Conservation (phyloP, 768 basidiomycete genomes). For the Mycena chlorophos region DNA sequence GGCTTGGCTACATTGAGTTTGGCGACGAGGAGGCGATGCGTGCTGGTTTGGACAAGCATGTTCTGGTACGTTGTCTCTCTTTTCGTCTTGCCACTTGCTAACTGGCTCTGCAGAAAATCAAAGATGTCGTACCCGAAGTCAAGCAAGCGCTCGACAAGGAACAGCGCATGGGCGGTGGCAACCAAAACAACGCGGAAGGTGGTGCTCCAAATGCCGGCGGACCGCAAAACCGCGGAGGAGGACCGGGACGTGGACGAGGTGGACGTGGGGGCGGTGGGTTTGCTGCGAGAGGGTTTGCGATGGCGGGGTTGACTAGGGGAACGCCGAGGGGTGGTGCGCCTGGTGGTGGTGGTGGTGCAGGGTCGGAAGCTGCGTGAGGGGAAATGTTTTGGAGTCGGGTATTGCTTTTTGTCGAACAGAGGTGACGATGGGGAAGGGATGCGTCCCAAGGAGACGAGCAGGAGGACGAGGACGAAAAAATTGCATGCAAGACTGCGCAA, state of each 20-base stretch:
- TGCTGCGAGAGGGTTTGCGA: slow-evolving; percentile 65
- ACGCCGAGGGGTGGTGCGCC: slow-evolving; percentile 15
- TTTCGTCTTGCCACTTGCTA: slow-evolving; percentile 3
- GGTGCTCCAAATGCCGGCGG: slow-evolving; percentile 25
- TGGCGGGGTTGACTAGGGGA: slow-evolving; percentile 63
- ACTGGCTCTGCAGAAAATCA: slow-evolving; percentile 56
- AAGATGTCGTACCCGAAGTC: slow-evolving; percentile 64
- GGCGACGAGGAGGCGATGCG: slow-evolving; percentile 86
- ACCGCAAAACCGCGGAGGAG: slow-evolving; percentile 33
- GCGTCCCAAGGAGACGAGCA: too few species aligned
- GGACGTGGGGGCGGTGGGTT: slow-evolving; percentile 59
- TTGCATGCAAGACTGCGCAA: too few species aligned
- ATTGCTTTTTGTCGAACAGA: too few species aligned
- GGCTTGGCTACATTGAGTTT: slow-evolving; percentile 86
- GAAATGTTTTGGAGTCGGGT: too few species aligned
- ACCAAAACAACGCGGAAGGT: neutral
- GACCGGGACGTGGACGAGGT: slow-evolving; percentile 46
- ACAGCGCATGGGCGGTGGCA: slow-evolving; percentile 27
- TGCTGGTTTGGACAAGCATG: slow-evolving; percentile 71
- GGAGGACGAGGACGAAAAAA: too few species aligned
- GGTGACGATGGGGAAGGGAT: too few species aligned
- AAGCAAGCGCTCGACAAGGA: slow-evolving; percentile 68
- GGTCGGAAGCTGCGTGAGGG: neutral
- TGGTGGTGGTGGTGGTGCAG: neutral
- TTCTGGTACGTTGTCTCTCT: slow-evolving; percentile 50